Conservation (phyloP, 1,284 basidiomycete genomes). For the Cryptococcus hybrid region DNA sequence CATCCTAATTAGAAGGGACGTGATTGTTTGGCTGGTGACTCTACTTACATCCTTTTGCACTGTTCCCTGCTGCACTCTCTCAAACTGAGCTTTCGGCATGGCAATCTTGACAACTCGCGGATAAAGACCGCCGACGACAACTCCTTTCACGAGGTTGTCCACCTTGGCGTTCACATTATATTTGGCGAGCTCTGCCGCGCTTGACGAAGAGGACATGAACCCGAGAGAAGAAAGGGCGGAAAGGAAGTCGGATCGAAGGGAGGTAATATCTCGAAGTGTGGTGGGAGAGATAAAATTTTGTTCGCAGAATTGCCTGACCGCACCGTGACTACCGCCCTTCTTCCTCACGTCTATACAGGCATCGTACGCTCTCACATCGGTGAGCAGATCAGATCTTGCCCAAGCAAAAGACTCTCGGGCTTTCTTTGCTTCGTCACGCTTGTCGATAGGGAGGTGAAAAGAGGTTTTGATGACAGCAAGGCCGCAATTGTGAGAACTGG, state of each 20-base stretch:
- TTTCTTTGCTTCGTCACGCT: constrained; percentile 73
- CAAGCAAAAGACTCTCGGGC: constrained; percentile 66
- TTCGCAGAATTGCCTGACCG: constrained; percentile 69
- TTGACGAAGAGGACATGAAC: constrained; percentile 55
- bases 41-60: constrained; percentile 64
- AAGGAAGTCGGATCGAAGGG: constrained; percentile 74
- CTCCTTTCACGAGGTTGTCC: constrained; percentile 71
- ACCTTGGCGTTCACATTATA: constrained; percentile 59
- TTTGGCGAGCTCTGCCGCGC: constrained; percentile 51
- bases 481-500: constrained; percentile 75
- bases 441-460: constrained; percentile 82
- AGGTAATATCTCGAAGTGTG: constrained; percentile 76
- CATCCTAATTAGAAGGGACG: background rate
- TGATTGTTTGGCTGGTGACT: background rate
- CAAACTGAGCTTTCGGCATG: constrained; percentile 76
- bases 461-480: constrained; percentile 79
- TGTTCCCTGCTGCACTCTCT: constrained; percentile 74
- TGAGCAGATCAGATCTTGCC: constrained; percentile 82
- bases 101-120: constrained; percentile 72
- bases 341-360: constrained; percentile 60
- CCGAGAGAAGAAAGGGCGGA: constrained; percentile 70
- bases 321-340: constrained; percentile 55
- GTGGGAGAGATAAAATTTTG: constrained; percentile 80
- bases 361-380: constrained; percentile 74
- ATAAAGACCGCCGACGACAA: constrained; percentile 79